Base-by-base conservation (phyloP, 768 basidiomycete genomes). In the Roridomyces roridus region DNA sequence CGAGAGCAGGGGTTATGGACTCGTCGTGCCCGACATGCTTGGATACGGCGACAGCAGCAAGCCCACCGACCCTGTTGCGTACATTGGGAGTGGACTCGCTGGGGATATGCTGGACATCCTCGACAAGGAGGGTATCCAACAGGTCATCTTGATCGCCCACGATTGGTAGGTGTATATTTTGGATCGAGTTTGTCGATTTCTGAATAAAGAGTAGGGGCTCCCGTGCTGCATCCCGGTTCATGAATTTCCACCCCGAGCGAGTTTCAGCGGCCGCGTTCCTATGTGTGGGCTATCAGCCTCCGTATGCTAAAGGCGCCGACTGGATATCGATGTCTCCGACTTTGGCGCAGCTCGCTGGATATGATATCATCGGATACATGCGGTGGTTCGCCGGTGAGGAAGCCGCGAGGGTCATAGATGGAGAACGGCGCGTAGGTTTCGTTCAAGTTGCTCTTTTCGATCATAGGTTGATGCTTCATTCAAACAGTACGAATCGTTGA, bases 21-120 rank as follows among this genome's bases (percentile, higher is more conserved):
- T 85, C 46, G 67, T 85, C 41, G 79, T 73, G 2, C 82, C 80
- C 1, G 82, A 84, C 62, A 74, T 80, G 73, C 74, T 85, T 25
- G 83, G 83, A 5, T 84, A 80, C 55, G 84, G 81, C 14, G 74
- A 72, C 3, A 82, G 81, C 12, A 73, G 73, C 59, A 80, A 81
- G 56, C 82, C 83, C 1, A 53, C 59, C 0, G 76, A 80, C 45
- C 52, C 67, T 2, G 60, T 56, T 6, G 62, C 67, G 9, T 85
- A 82, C 66, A 51, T 58, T 6, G 26, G 49, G 18, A 72, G 65
- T 47, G 62, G 69, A 24, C 66, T 83, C 35, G 68, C 67, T 25
- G 61, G 74, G 45, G 80, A 80, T 58, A 45, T 80, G 6, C 49
- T 78, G 31, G 78, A 80, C 45, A 70, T 81, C 41, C 67, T 81